Evolutionary conservation across 768 basidiomycete genomes (phyloP), one percentile per base, ranked within the genome.

Genomic region (Suillus decipiens): DNA sequence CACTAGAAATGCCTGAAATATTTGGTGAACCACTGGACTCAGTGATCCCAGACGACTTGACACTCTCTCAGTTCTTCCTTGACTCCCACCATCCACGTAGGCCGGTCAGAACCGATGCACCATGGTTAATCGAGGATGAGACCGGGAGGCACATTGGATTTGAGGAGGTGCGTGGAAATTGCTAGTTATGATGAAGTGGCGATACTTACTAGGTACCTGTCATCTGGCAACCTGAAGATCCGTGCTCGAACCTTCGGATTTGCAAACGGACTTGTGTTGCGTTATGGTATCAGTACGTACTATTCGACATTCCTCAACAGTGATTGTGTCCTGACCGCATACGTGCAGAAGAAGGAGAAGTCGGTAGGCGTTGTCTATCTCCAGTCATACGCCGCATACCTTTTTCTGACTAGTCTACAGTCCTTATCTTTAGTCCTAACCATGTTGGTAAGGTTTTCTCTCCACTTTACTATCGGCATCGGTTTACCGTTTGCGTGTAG

Each of bases 51-150:
- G 87, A 89, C 67, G 71, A 89, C 73, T 73, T 89, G 47, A 84
- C 83, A 14, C 78, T 90, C 8, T 83, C 88, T 12, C 89, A 90
- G 72, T 90, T 90, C 71, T 78, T 90, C 57, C 78, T 90, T 15
- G 81, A 84, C 59, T 71, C 69, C 31, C 69, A 75, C 31, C 76
- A 82, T 47, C 74, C 79, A 7, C 59, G 77, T 9, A 70, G 82
- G 54, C 88, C 88, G 0, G n/a, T 68, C 10, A 77, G 87, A 60
- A 64, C 73, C 0, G 74, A 77, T 43, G 68, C 74, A 7, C 86
- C 87, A 7, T 88, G 83, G 81, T 75, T 90, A 57, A 82, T 89
- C 33, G 82, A 90, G n/a, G 87, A 88, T 64, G 71, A 73, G 10
- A 82, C 84, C 5, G 85, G 82, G 24, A 78, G 80, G 47, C 64